Conservation (phyloP, 257 asterid species). For the Penstemon davidsonii region DNA sequence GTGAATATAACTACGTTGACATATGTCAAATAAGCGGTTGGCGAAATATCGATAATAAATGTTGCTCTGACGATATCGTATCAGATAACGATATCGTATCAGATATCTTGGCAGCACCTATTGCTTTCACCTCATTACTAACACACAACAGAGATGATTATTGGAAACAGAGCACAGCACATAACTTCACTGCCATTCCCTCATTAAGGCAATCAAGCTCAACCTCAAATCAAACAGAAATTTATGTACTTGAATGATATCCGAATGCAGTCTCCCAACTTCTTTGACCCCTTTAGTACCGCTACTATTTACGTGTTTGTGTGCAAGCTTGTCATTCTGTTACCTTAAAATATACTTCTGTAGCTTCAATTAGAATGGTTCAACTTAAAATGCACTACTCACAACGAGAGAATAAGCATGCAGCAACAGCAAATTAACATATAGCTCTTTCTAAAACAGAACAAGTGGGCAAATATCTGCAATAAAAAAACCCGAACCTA, state of each 20-base stretch:
- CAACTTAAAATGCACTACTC: slow-evolving; percentile 23
- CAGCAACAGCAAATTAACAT: no score
- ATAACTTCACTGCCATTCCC: not conserved
- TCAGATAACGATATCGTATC: no score
- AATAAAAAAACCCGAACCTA: slow-evolving; percentile 25
- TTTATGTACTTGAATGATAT: no score
- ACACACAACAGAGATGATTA: not conserved
- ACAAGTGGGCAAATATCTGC: not conserved
- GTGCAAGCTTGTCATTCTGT: not conserved
- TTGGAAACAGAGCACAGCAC: not conserved
- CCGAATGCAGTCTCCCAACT: not conserved
- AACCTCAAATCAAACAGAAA: not conserved
- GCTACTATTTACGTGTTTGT: not conserved
- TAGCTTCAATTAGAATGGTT: not conserved
- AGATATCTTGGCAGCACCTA: not conserved
- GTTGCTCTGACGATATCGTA: no score
- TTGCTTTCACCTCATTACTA: not conserved
- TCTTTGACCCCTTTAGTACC: slow-evolving; percentile 7
- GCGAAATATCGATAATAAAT: no score
- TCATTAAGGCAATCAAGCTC: not conserved
- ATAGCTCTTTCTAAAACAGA: not conserved
- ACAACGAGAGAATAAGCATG: no score
- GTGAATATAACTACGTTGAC: no score
- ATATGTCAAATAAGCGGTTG: no score
- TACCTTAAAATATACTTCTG: not conserved